Conservation (phyloP, 805 yeast genomes). For the Yamadazyma endophytica region DNA sequence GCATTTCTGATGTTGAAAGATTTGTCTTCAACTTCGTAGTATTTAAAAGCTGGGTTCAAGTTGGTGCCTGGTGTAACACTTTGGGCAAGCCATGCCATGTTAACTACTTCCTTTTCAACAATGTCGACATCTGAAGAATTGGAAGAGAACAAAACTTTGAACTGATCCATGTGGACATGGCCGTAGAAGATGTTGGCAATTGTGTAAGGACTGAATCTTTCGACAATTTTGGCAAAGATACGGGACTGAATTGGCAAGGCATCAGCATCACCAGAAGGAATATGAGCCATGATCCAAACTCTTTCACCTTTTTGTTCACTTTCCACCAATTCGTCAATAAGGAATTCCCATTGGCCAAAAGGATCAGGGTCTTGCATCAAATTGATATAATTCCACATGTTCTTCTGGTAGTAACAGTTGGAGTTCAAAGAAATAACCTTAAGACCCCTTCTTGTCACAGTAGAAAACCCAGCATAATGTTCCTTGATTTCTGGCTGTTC, state of each 20-base stretch:
- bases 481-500: slow-evolving; percentile 23
- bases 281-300: slow-evolving; percentile 73
- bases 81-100: slow-evolving; percentile 62
- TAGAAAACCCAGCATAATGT: slow-evolving; percentile 62
- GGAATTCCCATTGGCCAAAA: slow-evolving; percentile 59
- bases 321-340: slow-evolving; percentile 58
- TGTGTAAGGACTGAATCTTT: slow-evolving; percentile 64
- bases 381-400: slow-evolving; percentile 49
- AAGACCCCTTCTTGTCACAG: slow-evolving; percentile 51
- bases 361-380: slow-evolving; percentile 50
- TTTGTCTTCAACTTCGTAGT: slow-evolving; percentile 60
- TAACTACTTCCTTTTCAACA: slow-evolving; percentile 42
- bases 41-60: slow-evolving; percentile 69
- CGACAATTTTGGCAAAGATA: slow-evolving; percentile 52
- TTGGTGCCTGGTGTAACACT: slow-evolving; percentile 60
- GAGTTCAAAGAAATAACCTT: slow-evolving; percentile 62
- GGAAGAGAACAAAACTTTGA: slow-evolving; percentile 51
- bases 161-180: slow-evolving; percentile 68
- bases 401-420: slow-evolving; percentile 62
- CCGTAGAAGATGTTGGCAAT: slow-evolving; percentile 70
- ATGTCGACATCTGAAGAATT: slow-evolving; percentile 37
- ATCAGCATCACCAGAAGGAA: slow-evolving; percentile 53
- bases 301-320: slow-evolving; percentile 55
- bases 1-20: slow-evolving; percentile 61
- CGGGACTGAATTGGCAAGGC: slow-evolving; percentile 60